A percentile compares a stretch with the other conserved stretches of the same genome.
phyloP scores from a whole-genome alignment of 225 moss, liverwort and hornwort genomes.

The Polytrichum formosum region DNA sequence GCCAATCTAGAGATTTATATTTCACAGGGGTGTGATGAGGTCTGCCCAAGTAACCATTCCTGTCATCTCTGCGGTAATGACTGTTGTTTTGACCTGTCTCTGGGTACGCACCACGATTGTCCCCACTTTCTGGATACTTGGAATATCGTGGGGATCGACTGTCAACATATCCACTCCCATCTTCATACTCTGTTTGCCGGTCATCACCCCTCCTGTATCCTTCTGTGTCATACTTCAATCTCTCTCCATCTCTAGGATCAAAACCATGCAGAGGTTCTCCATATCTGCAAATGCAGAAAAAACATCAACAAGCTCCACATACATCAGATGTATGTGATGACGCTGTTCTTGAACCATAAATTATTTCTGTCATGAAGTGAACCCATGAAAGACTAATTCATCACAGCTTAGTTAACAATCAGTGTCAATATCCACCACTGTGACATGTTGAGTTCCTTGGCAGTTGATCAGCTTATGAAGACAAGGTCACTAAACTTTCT shows the following conservation, averaged over 20 bases:
- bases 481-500: too few relatives aligned
- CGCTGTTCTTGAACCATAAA: too few relatives aligned
- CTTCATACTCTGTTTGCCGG: not conserved
- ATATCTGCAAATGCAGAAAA: too few relatives aligned
- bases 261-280: constrained; percentile 8
- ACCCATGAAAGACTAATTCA: too few relatives aligned
- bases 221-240: constrained; percentile 17
- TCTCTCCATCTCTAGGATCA: constrained; percentile 27
- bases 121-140: constrained; percentile 26
- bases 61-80: constrained; percentile 11
- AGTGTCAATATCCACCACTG: too few relatives aligned
- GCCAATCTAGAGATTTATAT: constrained; percentile 33
- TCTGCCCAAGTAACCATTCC: constrained; percentile 35
- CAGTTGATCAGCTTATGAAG: too few relatives aligned
- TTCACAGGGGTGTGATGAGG: constrained; percentile 40
- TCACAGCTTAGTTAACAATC: too few relatives aligned
- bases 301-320: too few relatives aligned
- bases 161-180: constrained; percentile 7
- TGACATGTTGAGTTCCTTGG: too few relatives aligned
- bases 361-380: too few relatives aligned
- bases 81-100: constrained; percentile 27
- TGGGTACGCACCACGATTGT: constrained; percentile 14
- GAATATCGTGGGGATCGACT: constrained; percentile 19
- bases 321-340: too few relatives aligned
- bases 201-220: constrained; percentile 8